phyloP scores from a whole-genome alignment of 2,329 filamentous ascomycete genomes.

The Penicillium concentricum region DNA sequence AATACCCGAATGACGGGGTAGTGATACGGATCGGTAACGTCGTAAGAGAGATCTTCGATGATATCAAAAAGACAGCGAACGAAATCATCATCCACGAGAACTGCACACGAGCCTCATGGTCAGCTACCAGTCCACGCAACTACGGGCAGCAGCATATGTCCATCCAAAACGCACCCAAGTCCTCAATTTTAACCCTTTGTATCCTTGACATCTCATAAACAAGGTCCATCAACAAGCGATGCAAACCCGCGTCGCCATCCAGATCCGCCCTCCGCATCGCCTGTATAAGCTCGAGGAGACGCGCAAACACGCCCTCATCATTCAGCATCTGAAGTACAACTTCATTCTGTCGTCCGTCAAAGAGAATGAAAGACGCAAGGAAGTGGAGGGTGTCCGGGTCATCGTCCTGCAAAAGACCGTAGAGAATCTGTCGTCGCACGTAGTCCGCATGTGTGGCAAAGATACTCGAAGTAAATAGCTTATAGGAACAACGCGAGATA shows the following conservation, averaged over 20 bases:
- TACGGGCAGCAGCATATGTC: background rate
- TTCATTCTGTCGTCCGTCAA: conserved; percentile 80
- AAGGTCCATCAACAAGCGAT: conserved; percentile 79
- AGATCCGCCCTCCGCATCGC: conserved; percentile 56
- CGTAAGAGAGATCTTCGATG: conserved; percentile 83
- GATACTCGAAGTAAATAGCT: conserved; percentile 71
- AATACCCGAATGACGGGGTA: conserved; percentile 92
- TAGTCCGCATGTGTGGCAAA: conserved; percentile 78
- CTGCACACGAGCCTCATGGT: conserved; percentile 33
- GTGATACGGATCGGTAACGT: conserved; percentile 89
- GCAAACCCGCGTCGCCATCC: conserved; percentile 57
- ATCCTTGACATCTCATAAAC: conserved; percentile 97
- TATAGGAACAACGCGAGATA: conserved; percentile 74
- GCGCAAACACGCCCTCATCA: conserved; percentile 75
- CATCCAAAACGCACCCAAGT: conserved; percentile 63
- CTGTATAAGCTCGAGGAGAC: conserved; percentile 78
- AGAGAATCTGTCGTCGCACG: conserved; percentile 87
- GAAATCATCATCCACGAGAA: conserved; percentile 70
- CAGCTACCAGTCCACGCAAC: background rate
- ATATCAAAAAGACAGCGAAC: conserved; percentile 79
- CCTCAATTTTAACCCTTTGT: conserved; percentile 73
- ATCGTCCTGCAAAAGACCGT: conserved; percentile 85
- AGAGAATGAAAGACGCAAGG: conserved; percentile 78
- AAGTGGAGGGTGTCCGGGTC: conserved; percentile 76
- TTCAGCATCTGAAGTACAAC: conserved; percentile 83